Conservation (phyloP, 2,329 filamentous ascomycete genomes). For the Cercospora berteroae region DNA sequence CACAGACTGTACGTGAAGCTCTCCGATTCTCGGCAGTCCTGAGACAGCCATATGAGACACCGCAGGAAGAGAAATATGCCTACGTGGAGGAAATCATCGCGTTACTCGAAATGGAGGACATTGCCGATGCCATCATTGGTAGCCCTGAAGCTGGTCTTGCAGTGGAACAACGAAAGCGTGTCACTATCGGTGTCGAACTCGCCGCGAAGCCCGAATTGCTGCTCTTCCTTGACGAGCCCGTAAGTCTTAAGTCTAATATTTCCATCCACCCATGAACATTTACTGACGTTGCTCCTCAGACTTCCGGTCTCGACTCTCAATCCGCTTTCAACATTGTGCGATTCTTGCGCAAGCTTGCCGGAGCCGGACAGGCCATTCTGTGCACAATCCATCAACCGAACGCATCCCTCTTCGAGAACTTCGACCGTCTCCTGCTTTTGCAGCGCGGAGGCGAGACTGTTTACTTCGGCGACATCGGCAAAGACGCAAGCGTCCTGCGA, state of each 20-base stretch:
- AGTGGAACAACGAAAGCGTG: slow-evolving; percentile 66
- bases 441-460: slow-evolving; percentile 76
- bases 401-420: slow-evolving; percentile 81
- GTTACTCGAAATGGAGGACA: slow-evolving; percentile 64
- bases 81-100: slow-evolving; percentile 66
- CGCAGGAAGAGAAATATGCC: slow-evolving; percentile 60
- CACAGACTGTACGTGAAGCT: slow-evolving; percentile 63
- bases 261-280: background rate
- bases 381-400: slow-evolving; percentile 93
- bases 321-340: slow-evolving; percentile 74
- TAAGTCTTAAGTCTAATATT: background rate
- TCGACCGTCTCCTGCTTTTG: slow-evolving; percentile 76
- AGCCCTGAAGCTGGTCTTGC: slow-evolving; percentile 59
- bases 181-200: slow-evolving; percentile 62
- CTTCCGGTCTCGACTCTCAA: slow-evolving; percentile 70
- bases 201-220: slow-evolving; percentile 68
- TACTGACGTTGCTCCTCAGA: slow-evolving; percentile 36
- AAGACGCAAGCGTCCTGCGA: slow-evolving; percentile 69
- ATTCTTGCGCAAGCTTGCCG: slow-evolving; percentile 72
- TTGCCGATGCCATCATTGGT: slow-evolving; percentile 65
- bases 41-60: slow-evolving; percentile 59
- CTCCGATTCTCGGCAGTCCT: slow-evolving; percentile 65
- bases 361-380: slow-evolving; percentile 81
- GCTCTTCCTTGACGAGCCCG: slow-evolving; percentile 73
- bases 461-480: slow-evolving; percentile 82